Conservation (phyloP, 495 filamentous ascomycete species). For the Darksidea phi region DNA sequence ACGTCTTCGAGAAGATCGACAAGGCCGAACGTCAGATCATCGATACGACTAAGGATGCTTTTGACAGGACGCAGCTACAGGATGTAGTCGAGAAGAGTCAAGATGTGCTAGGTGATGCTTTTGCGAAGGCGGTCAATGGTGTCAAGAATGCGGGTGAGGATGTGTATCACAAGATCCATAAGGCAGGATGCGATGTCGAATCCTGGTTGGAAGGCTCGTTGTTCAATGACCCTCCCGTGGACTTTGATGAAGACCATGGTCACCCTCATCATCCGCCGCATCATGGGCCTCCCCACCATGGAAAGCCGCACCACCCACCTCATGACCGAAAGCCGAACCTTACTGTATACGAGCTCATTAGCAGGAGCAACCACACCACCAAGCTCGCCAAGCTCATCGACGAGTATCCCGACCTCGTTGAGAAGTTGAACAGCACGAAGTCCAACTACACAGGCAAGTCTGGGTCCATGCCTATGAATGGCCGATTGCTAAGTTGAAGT, state of each 20-base stretch:
- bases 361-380: slow-evolving; percentile 67
- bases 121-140: slow-evolving; percentile 43
- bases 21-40: slow-evolving; percentile 37
- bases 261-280: slow-evolving; percentile 39
- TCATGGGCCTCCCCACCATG: slow-evolving; percentile 38
- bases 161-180: slow-evolving; percentile 41
- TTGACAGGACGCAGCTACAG: too few species aligned
- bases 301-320: slow-evolving; percentile 33
- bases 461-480: too few species aligned
- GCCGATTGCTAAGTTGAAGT: too few species aligned
- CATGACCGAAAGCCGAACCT: slow-evolving; percentile 50
- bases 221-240: slow-evolving; percentile 35
- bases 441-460: slow-evolving; percentile 77
- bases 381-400: slow-evolving; percentile 72
- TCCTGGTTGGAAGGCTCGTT: slow-evolving; percentile 45
- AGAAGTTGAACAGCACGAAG: slow-evolving; percentile 65
- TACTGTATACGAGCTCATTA: slow-evolving; percentile 77
- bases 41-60: slow-evolving; percentile 44
- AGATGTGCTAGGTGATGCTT: slow-evolving; percentile 47
- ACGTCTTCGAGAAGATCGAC: slow-evolving; percentile 47
- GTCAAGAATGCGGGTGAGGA: slow-evolving; percentile 34
- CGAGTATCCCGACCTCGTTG: slow-evolving; percentile 65
- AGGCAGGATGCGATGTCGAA: slow-evolving; percentile 46
- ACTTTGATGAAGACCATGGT: slow-evolving; percentile 34
- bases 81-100: too few species aligned